A percentile compares a stretch with the other conserved stretches of the same genome.
Conservation (phyloP, 2,329 filamentous ascomycete species). For the Penicillium sp. region DNA sequence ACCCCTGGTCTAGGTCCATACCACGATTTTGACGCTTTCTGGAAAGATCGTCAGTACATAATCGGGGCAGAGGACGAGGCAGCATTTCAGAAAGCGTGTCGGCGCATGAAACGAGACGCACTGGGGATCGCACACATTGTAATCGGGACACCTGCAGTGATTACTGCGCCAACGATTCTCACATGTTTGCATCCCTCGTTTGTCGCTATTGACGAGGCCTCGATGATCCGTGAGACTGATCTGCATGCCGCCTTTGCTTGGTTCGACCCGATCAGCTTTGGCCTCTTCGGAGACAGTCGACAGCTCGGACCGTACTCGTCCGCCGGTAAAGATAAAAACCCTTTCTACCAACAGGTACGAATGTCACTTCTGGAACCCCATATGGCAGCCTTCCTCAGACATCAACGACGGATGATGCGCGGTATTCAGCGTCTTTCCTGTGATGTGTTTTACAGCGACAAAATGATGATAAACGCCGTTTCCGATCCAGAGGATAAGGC, state of each 20-base stretch:
- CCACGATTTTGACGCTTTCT: neutral
- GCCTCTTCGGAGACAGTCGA: neutral
- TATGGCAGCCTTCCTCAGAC: neutral
- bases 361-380: neutral
- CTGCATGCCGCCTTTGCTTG: slow-evolving; percentile 1
- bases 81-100: neutral
- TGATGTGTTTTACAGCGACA: neutral
- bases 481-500: neutral
- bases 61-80: neutral
- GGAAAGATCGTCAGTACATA: neutral
- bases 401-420: neutral
- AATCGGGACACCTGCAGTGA: neutral
- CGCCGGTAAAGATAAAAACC: neutral
- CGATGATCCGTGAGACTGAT: neutral
- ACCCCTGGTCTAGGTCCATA: neutral
- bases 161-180: neutral
- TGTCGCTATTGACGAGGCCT: neutral
- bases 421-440: neutral
- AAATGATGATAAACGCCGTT: neutral
- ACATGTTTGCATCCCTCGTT: neutral
- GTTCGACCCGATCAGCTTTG: neutral
- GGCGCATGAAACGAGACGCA: neutral
- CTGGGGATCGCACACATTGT: neutral
- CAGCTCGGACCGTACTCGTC: neutral
- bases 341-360: neutral